Evolutionary conservation across 83 land plant species (phyloP), one percentile per base, ranked within the genome.

Genomic region (Diphasiastrum complanatum): DNA sequence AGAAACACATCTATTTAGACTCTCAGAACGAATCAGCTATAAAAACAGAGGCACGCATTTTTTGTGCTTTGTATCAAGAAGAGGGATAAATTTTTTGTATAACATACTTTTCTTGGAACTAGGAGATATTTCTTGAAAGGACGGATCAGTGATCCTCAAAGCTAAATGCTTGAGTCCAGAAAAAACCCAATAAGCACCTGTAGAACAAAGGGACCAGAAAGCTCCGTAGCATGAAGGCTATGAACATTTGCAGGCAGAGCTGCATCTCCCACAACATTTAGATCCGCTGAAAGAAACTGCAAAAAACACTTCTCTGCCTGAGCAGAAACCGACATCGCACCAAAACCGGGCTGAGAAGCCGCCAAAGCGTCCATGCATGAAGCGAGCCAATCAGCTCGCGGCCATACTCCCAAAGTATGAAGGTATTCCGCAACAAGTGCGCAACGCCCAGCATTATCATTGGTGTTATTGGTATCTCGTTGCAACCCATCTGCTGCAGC

Each of bases 121-220:
- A 16, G 12, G 5, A 14, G 59, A 52, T 16, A 52, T 28, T 22
- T 5, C 27, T 52, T 16, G 16, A 22, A 26, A 51, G 25, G 55
- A 29, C 5, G 11, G 12, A 12, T 61, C n/a, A n/a, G n/a, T n/a
- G n/a, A n/a, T n/a, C n/a, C n/a, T n/a, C n/a, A n/a, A n/a, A 16
- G 29, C 16, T n/a, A 2, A 5, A 30, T 2, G 35, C 32, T 4
- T 26, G 66, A 25, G 48, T 29, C 22, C 18, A 45, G 20, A n/a
- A 3, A 8, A 18, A 16, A 4, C 4, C 1, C 34, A 20, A 5
- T 12, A 8, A 1, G 5, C 22, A 87, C 97, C 89, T 87, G 97
- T 63, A 91, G 63, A 18, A 91, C 79, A 50, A 85, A 91, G 4
- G 97, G 97, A 1, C 87, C 95, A 19, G 71, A 43, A 6, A 91